A percentile compares a stretch with the other conserved stretches of the same genome.
Conservation (phyloP, 176 grass and related monocot genomes). For the Poa pratensis region DNA sequence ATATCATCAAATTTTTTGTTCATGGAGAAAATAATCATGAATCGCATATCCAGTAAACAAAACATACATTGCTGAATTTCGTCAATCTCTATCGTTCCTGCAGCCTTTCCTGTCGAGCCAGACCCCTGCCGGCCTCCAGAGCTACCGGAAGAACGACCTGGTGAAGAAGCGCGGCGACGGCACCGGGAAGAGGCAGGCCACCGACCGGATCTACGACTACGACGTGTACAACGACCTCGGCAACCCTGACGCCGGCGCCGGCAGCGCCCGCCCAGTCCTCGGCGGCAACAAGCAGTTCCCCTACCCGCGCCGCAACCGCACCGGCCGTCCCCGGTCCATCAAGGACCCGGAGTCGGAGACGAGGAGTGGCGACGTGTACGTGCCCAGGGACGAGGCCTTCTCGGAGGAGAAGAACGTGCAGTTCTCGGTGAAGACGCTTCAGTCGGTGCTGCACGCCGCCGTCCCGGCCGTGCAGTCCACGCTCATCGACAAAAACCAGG, state of each 20-base stretch:
- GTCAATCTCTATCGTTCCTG: not conserved
- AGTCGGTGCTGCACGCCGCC: constrained; percentile 55
- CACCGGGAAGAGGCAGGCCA: constrained; percentile 51
- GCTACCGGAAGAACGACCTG: constrained; percentile 58
- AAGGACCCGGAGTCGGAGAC: constrained; percentile 63
- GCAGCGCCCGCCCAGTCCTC: constrained; percentile 54
- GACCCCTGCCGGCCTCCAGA: constrained; percentile 61
- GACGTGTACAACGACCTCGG: constrained; percentile 82
- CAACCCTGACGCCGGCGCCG: constrained; percentile 34
- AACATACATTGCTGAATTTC: not conserved
- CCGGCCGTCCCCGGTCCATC: constrained; percentile 54
- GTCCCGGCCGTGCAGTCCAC: constrained; percentile 53
- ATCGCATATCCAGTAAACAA: not conserved
- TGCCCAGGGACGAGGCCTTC: constrained; percentile 86
- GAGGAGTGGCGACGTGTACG: constrained; percentile 51
- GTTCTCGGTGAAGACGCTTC: constrained; percentile 55
- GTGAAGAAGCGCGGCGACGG: constrained; percentile 58
- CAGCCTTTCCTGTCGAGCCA: constrained; percentile 75
- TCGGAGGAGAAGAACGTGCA: constrained; percentile 66
- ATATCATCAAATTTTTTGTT: no score
- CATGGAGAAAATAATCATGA: not conserved
- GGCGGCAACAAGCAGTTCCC: constrained; percentile 67
- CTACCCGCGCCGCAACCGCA: constrained; percentile 82
- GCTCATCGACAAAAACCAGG: constrained; percentile 40
- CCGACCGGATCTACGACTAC: constrained; percentile 80